phyloP scores from a whole-genome alignment of 1,139 yeast species.

The Kluyveromyces sp. region DNA sequence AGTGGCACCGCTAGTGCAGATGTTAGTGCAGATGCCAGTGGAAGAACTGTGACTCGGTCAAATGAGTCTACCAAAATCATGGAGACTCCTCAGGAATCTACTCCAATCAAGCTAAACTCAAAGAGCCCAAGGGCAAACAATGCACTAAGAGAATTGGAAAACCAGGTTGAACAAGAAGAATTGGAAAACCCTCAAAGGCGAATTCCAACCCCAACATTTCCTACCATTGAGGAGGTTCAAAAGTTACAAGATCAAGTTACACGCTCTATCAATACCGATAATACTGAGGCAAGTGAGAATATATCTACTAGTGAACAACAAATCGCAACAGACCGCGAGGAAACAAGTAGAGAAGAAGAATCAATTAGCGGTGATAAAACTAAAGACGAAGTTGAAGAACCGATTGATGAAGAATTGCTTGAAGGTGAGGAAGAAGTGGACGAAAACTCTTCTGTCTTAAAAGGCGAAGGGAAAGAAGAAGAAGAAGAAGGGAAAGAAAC shows the following conservation, averaged over 20 bases:
- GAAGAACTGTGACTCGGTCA: too few relatives aligned
- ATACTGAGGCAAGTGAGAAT: neutral
- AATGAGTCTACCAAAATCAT: too few relatives aligned
- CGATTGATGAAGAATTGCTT: neutral
- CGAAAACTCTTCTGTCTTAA: neutral
- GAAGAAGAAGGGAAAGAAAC: too few relatives aligned
- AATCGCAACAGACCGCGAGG: conserved; percentile 6
- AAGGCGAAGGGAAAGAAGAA: neutral
- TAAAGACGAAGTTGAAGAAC: neutral
- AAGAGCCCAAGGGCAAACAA: neutral
- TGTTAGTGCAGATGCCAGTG: too few relatives aligned
- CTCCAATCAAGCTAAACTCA: neutral
- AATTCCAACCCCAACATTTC: conserved; percentile 19
- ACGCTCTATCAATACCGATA: neutral
- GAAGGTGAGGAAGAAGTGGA: conserved; percentile 7
- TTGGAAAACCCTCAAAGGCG: neutral
- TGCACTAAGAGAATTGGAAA: neutral
- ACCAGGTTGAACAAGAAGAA: conserved; percentile 9
- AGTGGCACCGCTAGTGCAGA: neutral
- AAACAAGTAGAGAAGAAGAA: conserved; percentile 6
- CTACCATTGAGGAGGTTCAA: conserved; percentile 21
- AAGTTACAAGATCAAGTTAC: conserved; percentile 27
- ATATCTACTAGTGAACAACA: too few relatives aligned
- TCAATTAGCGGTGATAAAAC: too few relatives aligned
- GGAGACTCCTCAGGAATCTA: neutral